Evolutionary conservation across 306 rosid species (phyloP), one percentile per base, ranked within the genome.

Genomic region (Glycine latifolia): DNA sequence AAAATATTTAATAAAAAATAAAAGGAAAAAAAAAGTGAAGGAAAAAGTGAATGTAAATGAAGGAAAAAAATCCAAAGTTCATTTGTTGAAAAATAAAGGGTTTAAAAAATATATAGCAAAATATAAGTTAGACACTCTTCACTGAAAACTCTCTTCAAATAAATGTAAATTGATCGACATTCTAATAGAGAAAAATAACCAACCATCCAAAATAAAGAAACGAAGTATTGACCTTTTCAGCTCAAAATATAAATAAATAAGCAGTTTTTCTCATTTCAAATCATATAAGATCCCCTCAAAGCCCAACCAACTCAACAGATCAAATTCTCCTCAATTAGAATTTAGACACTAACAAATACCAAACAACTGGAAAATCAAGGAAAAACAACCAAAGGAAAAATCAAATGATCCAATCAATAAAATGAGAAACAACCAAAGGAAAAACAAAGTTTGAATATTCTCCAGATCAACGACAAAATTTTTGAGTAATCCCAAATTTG

Each of bases 1-100:
- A 71, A 81, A 59, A 66, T 39, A 55, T 47, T 33, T 77, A 46
- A 84, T 53, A 82, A 76, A 63, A 11, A 53, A 75, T 33, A 37
- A 61, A 69, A 10, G 17, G 48, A 11, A 14, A 43, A 39, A 35
- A 62, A 54, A 35, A 71, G 31, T 10, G 74, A 49, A 26, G 31
- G 31, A 26, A 26, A 26, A 26, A 53, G 44, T 17, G 9, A 69
- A 13, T 62, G 26, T 58, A 39, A 67, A 56, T 41, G n/a, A 8
- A 37, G 12, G 37, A 61, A 76, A 71, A 20, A 14, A n/a, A 73
- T 76, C 47, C 17, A 54, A 56, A 49, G 60, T 67, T 14, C 87
- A 84, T 26, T 17, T 6, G 58, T 35, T 26, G 47, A 50, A 59
- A 76, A 37, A 6, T 50, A 75, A 67, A 73, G 52, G 65, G 78